A percentile compares a stretch with the other conserved stretches of the same genome.
Conservation (phyloP, 2,329 filamentous ascomycete genomes). For the Neonectria punicea region DNA sequence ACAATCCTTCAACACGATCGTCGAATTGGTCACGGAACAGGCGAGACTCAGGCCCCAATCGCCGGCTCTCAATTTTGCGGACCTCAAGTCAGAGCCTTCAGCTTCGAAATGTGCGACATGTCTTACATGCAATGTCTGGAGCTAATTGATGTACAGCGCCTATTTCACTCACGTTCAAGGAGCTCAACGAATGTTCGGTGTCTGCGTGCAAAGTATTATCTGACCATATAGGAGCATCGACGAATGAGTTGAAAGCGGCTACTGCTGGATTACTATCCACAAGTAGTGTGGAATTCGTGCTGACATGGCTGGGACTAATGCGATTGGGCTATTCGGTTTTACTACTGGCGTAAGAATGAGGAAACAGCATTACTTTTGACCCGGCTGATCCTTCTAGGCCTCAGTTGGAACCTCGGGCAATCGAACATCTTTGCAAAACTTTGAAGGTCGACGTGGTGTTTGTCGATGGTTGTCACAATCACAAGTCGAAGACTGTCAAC, state of each 20-base stretch:
- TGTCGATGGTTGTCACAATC: conserved; percentile 49
- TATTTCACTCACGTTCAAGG: conserved; percentile 35
- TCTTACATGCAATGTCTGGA: not conserved
- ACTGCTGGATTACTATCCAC: conserved; percentile 61
- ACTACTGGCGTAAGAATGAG: conserved; percentile 61
- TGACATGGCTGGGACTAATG: conserved; percentile 70
- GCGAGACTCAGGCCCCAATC: conserved; percentile 48
- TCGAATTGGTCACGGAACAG: conserved; percentile 61
- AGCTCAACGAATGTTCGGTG: conserved; percentile 46
- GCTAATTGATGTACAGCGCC: not conserved
- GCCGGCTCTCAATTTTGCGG: not conserved
- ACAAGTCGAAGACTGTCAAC: not conserved
- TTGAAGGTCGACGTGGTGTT: conserved; percentile 57
- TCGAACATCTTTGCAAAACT: conserved; percentile 62
- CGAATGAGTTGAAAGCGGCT: rapidly evolving
- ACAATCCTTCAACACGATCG: conserved; percentile 57
- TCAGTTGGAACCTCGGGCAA: conserved; percentile 56
- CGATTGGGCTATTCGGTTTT: conserved; percentile 64
- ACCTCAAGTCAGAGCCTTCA: not conserved
- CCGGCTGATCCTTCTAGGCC: conserved; percentile 48
- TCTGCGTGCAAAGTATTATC: conserved; percentile 46
- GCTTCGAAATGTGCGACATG: not conserved
- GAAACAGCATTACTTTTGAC: conserved; percentile 5
- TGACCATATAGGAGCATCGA: not conserved
- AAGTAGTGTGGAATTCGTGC: conserved; percentile 67